Evolutionary conservation across 2,329 filamentous ascomycete species (phyloP).

Genomic region (Penicillium sp.): DNA sequence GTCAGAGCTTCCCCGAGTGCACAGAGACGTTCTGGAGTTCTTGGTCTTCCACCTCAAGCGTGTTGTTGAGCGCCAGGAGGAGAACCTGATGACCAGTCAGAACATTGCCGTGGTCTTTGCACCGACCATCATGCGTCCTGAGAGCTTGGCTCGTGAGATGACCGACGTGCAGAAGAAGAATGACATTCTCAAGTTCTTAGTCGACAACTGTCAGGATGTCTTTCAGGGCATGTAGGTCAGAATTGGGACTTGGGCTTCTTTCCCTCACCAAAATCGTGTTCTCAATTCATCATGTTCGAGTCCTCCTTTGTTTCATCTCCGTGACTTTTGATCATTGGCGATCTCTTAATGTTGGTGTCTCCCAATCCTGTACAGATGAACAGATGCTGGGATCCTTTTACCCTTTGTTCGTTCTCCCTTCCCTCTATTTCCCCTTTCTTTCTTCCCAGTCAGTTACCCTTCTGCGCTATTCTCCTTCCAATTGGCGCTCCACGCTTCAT

Average conservation of each 20-base stretch:
- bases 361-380: conserved; percentile 23
- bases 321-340: background rate
- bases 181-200: conserved; percentile 81
- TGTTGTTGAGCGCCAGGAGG: conserved; percentile 72
- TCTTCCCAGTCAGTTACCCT: background rate
- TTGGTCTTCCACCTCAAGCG: conserved; percentile 87
- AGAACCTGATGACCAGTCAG: conserved; percentile 94
- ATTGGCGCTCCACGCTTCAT: conserved; percentile 29
- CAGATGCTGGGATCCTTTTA: conserved; percentile 19
- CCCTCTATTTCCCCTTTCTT: conserved; percentile 1
- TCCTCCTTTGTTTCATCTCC: conserved; percentile 1
- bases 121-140: conserved; percentile 91
- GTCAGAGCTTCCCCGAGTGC: conserved; percentile 70
- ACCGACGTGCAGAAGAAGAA: conserved; percentile 94
- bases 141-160: conserved; percentile 87
- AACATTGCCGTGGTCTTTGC: conserved; percentile 97
- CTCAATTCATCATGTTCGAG: no score
- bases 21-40: conserved; percentile 86
- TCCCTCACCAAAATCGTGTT: background rate
- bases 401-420: conserved; percentile 6
- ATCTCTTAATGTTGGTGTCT: conserved; percentile 3
- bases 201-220: conserved; percentile 80
- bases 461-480: conserved; percentile 14
- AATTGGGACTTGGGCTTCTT: background rate
- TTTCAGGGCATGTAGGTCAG: conserved; percentile 50